phyloP scores from a whole-genome alignment of 2,329 filamentous ascomycete genomes.

The Zymoseptoria ardabiliae region DNA sequence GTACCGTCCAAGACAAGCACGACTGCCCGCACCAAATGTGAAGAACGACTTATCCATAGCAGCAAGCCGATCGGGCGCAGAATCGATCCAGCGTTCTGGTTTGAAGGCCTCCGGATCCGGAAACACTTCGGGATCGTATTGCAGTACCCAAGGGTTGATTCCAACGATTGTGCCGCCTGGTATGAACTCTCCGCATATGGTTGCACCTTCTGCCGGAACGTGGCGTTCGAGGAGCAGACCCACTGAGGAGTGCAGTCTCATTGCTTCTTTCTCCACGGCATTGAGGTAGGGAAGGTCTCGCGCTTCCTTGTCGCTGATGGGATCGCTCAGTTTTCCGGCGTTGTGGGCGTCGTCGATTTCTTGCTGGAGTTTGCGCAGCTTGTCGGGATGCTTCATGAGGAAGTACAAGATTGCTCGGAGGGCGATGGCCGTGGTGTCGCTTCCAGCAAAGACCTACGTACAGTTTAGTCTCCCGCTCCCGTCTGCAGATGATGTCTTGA shows the following conservation, averaged over 20 bases:
- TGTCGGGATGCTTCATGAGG: conserved; percentile 21
- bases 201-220: conserved; percentile 12
- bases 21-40: conserved; percentile 30
- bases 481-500: neutral
- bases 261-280: conserved; percentile 13
- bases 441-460: conserved; percentile 17
- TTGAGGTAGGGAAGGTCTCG: conserved; percentile 18
- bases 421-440: conserved; percentile 36
- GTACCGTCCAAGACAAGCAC: conserved; percentile 30
- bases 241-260: conserved; percentile 15
- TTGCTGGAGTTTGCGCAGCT: conserved; percentile 7
- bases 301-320: neutral
- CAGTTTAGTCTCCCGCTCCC: neutral
- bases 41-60: conserved; percentile 16
- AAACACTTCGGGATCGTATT: conserved; percentile 30
- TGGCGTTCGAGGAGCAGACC: conserved; percentile 12
- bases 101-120: conserved; percentile 10
- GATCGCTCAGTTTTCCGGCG: neutral
- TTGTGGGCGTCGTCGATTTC: conserved; percentile 10
- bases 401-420: conserved; percentile 36
- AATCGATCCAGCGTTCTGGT: conserved; percentile 16
- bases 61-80: conserved; percentile 11
- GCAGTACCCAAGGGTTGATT: conserved; percentile 13
- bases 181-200: conserved; percentile 11
- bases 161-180: conserved; percentile 12